A percentile compares a stretch with the other conserved stretches of the same genome.
Evolutionary conservation across 345 rosid species (phyloP).

Genomic region (Angophora floribunda): DNA sequence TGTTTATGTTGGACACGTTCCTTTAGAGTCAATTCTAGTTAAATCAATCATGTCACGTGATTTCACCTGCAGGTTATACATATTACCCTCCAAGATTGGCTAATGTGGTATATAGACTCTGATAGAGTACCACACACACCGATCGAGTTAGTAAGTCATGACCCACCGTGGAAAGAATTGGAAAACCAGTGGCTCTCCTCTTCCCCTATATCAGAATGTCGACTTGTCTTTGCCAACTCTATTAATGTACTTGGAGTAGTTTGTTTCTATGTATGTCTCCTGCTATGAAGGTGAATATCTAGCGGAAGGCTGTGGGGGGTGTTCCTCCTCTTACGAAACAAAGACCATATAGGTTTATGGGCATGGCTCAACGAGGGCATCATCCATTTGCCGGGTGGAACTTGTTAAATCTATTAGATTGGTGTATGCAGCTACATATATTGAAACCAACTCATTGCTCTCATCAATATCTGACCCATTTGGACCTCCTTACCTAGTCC

Average conservation of each 20-base stretch:
- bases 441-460: not conserved
- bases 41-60: not conserved
- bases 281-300: not conserved
- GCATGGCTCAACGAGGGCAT: not conserved
- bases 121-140: not conserved
- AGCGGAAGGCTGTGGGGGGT: not conserved
- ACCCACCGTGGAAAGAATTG: not conserved
- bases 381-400: not conserved
- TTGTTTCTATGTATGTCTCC: not conserved
- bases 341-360: not conserved
- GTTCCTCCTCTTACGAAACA: not conserved
- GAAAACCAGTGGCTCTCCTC: not conserved
- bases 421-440: not conserved
- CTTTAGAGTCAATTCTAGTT: not conserved
- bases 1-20: not conserved
- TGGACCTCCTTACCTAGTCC: not conserved
- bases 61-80: no score
- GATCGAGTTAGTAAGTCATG: not conserved
- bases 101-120: not conserved
- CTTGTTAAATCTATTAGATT: not conserved
- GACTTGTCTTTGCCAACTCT: not conserved
- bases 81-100: not conserved
- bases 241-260: not conserved
- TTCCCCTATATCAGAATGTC: not conserved
- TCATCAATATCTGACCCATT: not conserved